Conservation (phyloP, 2,329 filamentous ascomycete species). For the Calonectria crousiana region DNA sequence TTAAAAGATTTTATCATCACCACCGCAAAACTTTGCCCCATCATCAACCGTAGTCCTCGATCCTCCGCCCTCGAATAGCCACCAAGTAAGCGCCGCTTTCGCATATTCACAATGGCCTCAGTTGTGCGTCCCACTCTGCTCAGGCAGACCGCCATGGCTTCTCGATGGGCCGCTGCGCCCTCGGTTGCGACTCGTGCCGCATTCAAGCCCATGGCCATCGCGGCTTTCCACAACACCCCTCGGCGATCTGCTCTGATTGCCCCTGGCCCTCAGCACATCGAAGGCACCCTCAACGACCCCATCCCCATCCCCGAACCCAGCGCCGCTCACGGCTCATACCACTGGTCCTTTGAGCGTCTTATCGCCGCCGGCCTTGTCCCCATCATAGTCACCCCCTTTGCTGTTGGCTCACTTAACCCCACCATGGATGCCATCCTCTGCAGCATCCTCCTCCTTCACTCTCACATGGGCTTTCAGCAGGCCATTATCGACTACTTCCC, state of each 20-base stretch:
- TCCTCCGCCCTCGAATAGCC: conserved; percentile 35
- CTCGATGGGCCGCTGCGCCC: conserved; percentile 53
- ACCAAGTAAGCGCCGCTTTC: conserved; percentile 44
- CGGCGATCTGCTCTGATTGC: conserved; percentile 84
- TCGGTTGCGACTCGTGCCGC: conserved; percentile 50
- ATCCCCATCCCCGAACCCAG: conserved; percentile 78
- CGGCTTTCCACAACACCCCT: conserved; percentile 89
- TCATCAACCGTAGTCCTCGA: conserved; percentile 33
- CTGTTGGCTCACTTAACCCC: conserved; percentile 90
- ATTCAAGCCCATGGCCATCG: conserved; percentile 64
- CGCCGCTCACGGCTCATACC: conserved; percentile 92
- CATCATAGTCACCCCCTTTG: conserved; percentile 90
- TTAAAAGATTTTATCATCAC: too few relatives aligned
- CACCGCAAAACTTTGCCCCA: too few relatives aligned
- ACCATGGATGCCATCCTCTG: conserved; percentile 88
- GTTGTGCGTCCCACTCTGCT: conserved; percentile 67
- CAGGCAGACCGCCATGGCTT: conserved; percentile 63
- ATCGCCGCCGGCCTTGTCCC: conserved; percentile 86
- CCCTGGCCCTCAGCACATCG: conserved; percentile 81
- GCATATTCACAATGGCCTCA: conserved; percentile 63
- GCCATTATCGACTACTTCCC: conserved; percentile 94
- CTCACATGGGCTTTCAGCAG: conserved; percentile 94
- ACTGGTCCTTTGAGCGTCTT: conserved; percentile 96
- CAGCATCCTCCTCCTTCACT: conserved; percentile 87
- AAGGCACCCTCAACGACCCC: conserved; percentile 89